Evolutionary conservation across 352 stramenopile genomes (phyloP).

Genomic region (Phytophthora vignae): DNA sequence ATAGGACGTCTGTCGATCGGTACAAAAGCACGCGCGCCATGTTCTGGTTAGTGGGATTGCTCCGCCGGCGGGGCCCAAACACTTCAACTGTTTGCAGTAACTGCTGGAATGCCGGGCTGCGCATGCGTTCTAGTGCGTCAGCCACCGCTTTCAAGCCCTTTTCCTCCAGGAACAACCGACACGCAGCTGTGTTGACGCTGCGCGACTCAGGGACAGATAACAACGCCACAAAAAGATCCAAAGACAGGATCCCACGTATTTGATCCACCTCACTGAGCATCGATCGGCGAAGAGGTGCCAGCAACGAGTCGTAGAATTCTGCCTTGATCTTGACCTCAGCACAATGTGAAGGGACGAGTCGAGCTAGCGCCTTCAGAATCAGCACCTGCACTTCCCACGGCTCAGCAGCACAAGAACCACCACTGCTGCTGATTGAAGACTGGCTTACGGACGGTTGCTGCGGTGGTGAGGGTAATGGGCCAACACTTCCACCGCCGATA

Average conservation of each 20-base stretch:
- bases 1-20: conserved; percentile 74
- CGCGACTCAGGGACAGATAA: conserved; percentile 55
- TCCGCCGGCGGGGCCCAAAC: conserved; percentile 33
- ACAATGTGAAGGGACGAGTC: conserved; percentile 67
- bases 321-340: conserved; percentile 58
- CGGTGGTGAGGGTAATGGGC: conserved; percentile 18
- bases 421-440: conserved; percentile 18
- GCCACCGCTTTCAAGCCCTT: conserved; percentile 58
- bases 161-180: conserved; percentile 63
- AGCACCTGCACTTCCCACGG: conserved; percentile 84
- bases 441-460: conserved; percentile 24
- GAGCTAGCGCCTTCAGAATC: conserved; percentile 75
- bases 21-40: conserved; percentile 74
- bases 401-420: conserved; percentile 46
- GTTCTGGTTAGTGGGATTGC: conserved; percentile 37
- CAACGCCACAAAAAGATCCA: conserved; percentile 75
- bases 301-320: conserved; percentile 67
- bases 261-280: conserved; percentile 81
- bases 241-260: conserved; percentile 71
- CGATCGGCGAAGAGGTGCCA: conserved; percentile 67
- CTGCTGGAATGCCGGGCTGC: conserved; percentile 73
- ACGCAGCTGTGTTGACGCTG: conserved; percentile 63
- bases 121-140: conserved; percentile 76
- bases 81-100: conserved; percentile 50
- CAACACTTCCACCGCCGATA: conserved; percentile 31